phyloP scores from a whole-genome alignment of 148 eudicot species.

The Nepenthes mirabilis region DNA sequence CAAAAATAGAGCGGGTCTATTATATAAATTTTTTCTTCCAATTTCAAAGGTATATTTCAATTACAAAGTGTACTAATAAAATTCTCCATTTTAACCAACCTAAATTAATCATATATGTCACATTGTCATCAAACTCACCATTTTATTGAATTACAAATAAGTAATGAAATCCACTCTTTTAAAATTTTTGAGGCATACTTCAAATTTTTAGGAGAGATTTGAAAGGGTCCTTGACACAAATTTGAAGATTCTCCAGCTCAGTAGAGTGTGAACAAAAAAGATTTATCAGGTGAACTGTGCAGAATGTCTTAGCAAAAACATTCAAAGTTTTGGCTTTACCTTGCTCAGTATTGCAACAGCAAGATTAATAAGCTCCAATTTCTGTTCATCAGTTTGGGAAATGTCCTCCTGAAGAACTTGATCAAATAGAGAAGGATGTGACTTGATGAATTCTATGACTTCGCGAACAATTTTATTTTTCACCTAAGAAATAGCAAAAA shows the following conservation, averaged over 20 bases:
- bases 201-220: too few species aligned
- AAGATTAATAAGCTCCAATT: slow-evolving; percentile 75
- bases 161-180: too few species aligned
- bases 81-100: too few species aligned
- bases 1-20: too few species aligned
- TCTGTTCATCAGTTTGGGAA: slow-evolving; percentile 54
- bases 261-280: neutral
- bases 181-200: too few species aligned
- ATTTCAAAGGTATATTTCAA: too few species aligned
- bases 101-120: too few species aligned
- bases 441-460: slow-evolving; percentile 73
- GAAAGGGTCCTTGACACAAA: too few species aligned
- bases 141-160: too few species aligned
- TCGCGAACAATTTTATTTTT: slow-evolving; percentile 91
- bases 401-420: slow-evolving; percentile 63
- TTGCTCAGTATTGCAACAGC: slow-evolving; percentile 82
- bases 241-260: neutral
- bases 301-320: neutral
- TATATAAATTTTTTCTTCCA: too few species aligned
- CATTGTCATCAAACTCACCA: too few species aligned
- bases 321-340: slow-evolving; percentile 25
- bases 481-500: slow-evolving; percentile 33
- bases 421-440: slow-evolving; percentile 80
- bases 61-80: too few species aligned
- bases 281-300: neutral